Conservation (phyloP, 306 rosid genomes). For the Castanea mollissima region DNA sequence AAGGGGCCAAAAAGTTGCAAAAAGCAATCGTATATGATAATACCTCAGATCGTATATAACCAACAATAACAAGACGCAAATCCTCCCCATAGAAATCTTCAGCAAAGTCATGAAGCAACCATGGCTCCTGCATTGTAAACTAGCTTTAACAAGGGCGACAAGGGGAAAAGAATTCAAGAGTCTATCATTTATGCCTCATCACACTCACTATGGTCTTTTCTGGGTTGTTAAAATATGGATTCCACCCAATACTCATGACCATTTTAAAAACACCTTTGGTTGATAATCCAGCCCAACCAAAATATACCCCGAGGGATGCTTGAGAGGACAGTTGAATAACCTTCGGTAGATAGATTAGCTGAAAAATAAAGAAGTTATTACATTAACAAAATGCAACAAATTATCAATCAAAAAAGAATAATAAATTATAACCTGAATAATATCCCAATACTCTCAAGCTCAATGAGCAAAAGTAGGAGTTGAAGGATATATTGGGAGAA, state of each 20-base stretch:
- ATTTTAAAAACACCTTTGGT: constrained; percentile 69
- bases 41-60: constrained; percentile 94
- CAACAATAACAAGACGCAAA: constrained; percentile 74
- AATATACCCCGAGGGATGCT: constrained; percentile 83
- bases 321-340: constrained; percentile 56
- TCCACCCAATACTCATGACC: constrained; percentile 98
- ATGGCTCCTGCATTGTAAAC: constrained; percentile 69
- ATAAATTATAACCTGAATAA: neutral
- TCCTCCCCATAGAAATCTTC: constrained; percentile 88
- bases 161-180: constrained; percentile 12
- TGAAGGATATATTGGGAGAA: constrained; percentile 13
- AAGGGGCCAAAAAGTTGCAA: constrained; percentile 1
- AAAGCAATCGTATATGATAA: neutral
- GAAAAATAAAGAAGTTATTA: constrained; percentile 29
- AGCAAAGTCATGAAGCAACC: constrained; percentile 79
- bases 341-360: constrained; percentile 81
- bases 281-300: constrained; percentile 90
- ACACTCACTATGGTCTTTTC: constrained; percentile 86
- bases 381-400: neutral
- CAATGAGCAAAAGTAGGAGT: neutral
- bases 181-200: constrained; percentile 2
- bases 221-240: constrained; percentile 77
- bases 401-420: neutral
- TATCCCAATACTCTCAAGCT: neutral
- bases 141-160: constrained; percentile 2